Percentiles rank a stretch among this genome's conserved stretches.
Evolutionary conservation across 352 stramenopile genomes (phyloP).

Genomic region (Pythium coloratum): DNA sequence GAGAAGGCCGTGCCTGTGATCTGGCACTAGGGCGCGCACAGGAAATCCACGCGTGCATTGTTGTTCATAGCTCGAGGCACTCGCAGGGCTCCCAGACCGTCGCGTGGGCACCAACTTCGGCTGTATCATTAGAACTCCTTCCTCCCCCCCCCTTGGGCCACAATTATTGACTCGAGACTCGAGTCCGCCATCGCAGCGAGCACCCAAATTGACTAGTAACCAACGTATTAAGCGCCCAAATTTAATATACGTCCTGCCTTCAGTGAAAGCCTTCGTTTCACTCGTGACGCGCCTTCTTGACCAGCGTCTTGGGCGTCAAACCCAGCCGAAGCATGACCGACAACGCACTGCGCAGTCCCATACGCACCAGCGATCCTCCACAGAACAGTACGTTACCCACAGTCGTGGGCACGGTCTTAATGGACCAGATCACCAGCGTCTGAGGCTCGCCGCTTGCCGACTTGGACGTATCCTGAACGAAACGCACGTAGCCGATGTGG

Average conservation of each 20-base stretch:
- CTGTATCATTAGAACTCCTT: constrained; percentile 20
- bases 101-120: constrained; percentile 1
- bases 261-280: neutral
- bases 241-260: constrained; percentile 16
- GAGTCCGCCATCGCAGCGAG: constrained; percentile 1
- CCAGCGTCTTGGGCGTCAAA: constrained; percentile 3
- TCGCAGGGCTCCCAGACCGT: neutral
- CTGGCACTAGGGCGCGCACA: constrained; percentile 51
- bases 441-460: constrained; percentile 8
- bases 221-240: constrained; percentile 20
- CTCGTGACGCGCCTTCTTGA: constrained; percentile 22
- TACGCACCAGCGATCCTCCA: constrained; percentile 46
- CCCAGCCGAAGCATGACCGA: constrained; percentile 28
- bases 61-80: neutral
- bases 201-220: constrained; percentile 22
- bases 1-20: constrained; percentile 81
- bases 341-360: constrained; percentile 37
- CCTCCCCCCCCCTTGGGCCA: neutral
- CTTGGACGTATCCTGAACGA: constrained; percentile 44
- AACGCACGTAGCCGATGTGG: constrained; percentile 59
- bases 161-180: neutral
- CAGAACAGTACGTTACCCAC: constrained; percentile 52
- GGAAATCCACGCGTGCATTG: neutral
- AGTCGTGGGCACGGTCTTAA: constrained; percentile 56
- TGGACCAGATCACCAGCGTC: constrained; percentile 57